phyloP scores from a whole-genome alignment of 116 monocot species.

The Phalaenopsis hybrid region DNA sequence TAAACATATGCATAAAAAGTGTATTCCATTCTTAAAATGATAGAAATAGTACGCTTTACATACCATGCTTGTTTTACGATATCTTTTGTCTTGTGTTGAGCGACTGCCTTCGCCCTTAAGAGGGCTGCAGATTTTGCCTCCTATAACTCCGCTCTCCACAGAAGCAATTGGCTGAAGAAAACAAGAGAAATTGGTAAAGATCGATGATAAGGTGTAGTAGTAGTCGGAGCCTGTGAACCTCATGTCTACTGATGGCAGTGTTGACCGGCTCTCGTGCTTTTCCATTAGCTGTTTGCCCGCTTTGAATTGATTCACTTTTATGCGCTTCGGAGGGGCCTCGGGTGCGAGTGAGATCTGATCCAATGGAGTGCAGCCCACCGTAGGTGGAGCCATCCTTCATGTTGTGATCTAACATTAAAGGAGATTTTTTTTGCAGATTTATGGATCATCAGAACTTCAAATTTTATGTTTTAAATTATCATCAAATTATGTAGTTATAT shows the following conservation, averaged over 20 bases:
- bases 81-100: slow-evolving; percentile 57
- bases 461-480: too few relatives aligned
- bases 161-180: slow-evolving; percentile 61
- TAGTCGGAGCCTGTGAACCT: slow-evolving; percentile 8
- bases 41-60: not conserved
- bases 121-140: slow-evolving; percentile 10
- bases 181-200: not conserved
- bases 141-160: slow-evolving; percentile 73
- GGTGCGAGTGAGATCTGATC: slow-evolving; percentile 92
- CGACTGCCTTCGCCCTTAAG: slow-evolving; percentile 23
- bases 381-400: slow-evolving; percentile 61
- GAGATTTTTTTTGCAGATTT: not conserved
- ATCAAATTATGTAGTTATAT: not conserved
- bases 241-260: slow-evolving; percentile 67
- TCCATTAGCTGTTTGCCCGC: slow-evolving; percentile 15
- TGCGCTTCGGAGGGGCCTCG: slow-evolving; percentile 31
- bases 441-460: not conserved
- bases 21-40: too few relatives aligned
- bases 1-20: not conserved
- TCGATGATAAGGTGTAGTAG: not conserved
- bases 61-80: slow-evolving; percentile 67
- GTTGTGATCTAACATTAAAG: slow-evolving; percentile 18
- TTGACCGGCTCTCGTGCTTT: slow-evolving; percentile 23
- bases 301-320: slow-evolving; percentile 30
- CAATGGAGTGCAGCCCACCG: slow-evolving; percentile 77